These are phyloP conservation scores for Ormosia semicastrata DNA, from an alignment of 306 rosid genomes.

Conservation along the genomic window DNA sequence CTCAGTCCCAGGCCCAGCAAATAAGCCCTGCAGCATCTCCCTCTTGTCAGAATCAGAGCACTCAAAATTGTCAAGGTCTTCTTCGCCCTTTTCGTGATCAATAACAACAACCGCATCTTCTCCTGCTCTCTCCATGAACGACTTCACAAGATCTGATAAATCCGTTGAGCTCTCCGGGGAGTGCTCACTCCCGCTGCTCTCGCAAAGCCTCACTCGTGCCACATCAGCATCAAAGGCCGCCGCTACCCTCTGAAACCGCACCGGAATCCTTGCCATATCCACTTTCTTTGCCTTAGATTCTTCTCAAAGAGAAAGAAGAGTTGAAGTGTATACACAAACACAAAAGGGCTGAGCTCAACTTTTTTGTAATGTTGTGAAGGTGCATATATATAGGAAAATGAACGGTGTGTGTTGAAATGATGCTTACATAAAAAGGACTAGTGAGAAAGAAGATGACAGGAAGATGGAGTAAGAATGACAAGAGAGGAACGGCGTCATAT, in stretches of 20 bases:
- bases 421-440: conserved; percentile 27
- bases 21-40: conserved; percentile 33
- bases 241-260: conserved; percentile 62
- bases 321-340: neutral
- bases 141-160: conserved; percentile 70
- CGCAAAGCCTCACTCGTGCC: conserved; percentile 50
- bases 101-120: neutral
- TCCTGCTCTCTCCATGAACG: conserved; percentile 57
- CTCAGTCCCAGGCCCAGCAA: neutral
- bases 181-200: conserved; percentile 90
- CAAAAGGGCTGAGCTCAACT: no score
- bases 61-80: conserved; percentile 26
- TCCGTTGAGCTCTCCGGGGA: conserved; percentile 58
- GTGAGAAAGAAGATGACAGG: neutral
- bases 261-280: conserved; percentile 35
- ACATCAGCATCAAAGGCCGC: conserved; percentile 64
- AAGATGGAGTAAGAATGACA: conserved; percentile 10
- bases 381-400: neutral
- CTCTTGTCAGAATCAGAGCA: conserved; percentile 41
- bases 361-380: neutral
- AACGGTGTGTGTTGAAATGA: conserved; percentile 26
- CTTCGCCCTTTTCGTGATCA: neutral
- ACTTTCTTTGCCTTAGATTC: neutral
- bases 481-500: neutral
- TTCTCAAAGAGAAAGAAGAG: neutral